These are phyloP conservation scores for Leccinum pachyderme DNA, from an alignment of 1,284 basidiomycete genomes.

Conservation along the genomic window DNA sequence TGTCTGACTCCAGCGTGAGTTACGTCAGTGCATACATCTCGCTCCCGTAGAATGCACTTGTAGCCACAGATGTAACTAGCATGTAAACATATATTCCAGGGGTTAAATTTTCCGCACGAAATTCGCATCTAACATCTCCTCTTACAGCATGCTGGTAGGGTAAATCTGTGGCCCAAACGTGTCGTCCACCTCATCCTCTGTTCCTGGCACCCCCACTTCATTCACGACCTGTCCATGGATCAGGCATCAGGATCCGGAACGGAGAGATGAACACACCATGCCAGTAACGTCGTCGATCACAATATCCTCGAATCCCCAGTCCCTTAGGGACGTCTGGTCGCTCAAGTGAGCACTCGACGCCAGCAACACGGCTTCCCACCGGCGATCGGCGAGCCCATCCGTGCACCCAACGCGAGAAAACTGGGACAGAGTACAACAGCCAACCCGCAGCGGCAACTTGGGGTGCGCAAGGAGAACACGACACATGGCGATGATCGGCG, in stretches of 20 bases:
- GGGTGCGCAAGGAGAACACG: slow-evolving; percentile 57
- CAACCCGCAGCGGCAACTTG: slow-evolving; percentile 53
- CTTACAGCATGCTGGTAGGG: slow-evolving; percentile 42
- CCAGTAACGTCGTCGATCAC: slow-evolving; percentile 44
- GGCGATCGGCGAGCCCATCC: slow-evolving; percentile 27
- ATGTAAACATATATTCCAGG: not conserved
- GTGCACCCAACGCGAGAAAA: slow-evolving; percentile 32
- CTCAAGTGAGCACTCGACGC: slow-evolving; percentile 60
- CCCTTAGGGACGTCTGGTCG: slow-evolving; percentile 55
- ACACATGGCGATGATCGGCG: slow-evolving; percentile 70
- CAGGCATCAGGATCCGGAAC: not conserved
- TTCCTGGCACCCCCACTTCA: slow-evolving; percentile 53
- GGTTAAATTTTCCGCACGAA: not conserved
- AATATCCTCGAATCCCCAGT: slow-evolving; percentile 81
- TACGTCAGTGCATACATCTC: slow-evolving; percentile 88
- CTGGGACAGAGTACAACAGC: slow-evolving; percentile 68
- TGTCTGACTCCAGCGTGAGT: slow-evolving; percentile 87
- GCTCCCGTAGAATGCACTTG: slow-evolving; percentile 34
- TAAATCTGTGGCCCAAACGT: slow-evolving; percentile 53
- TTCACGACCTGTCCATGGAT: slow-evolving; percentile 49
- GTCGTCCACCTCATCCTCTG: slow-evolving; percentile 55
- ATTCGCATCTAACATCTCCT: not conserved
- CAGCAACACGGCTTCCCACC: slow-evolving; percentile 44
- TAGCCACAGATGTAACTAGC: not conserved
- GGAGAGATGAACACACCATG: slow-evolving; percentile 34